Percentiles rank a stretch among this genome's conserved stretches.
Evolutionary conservation across 352 stramenopile genomes (phyloP).

Genomic region (Pythium coloratum): DNA sequence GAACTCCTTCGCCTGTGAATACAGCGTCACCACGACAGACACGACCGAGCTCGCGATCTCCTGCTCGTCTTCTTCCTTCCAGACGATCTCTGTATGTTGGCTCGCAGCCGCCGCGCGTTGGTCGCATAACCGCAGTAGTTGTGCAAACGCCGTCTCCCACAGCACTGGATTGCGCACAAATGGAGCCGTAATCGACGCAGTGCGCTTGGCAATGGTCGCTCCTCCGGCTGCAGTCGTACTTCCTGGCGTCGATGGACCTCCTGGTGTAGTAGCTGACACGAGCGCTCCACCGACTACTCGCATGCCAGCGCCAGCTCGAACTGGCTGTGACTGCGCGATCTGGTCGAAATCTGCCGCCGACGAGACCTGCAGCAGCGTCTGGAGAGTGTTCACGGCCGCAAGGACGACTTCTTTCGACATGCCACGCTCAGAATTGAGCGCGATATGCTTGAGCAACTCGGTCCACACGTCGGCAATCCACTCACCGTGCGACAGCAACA

Average conservation of each 20-base stretch:
- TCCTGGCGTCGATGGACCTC: conserved; percentile 22
- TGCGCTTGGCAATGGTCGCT: conserved; percentile 17
- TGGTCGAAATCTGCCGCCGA: conserved; percentile 72
- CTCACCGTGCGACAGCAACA: conserved; percentile 51
- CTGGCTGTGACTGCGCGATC: conserved; percentile 64
- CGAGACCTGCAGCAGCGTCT: conserved; percentile 82
- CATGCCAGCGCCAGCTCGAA: conserved; percentile 88
- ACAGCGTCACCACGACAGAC: conserved; percentile 71
- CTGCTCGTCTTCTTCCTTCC: conserved; percentile 76
- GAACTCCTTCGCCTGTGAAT: conserved; percentile 68
- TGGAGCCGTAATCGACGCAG: conserved; percentile 15
- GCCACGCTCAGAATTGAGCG: conserved; percentile 44
- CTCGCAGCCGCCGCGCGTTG: conserved; percentile 27
- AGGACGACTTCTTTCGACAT: conserved; percentile 83
- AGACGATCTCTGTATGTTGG: conserved; percentile 4
- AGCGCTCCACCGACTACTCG: conserved; percentile 87
- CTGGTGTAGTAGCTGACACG: conserved; percentile 36
- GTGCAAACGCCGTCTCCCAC: conserved; percentile 68
- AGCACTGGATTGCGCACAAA: conserved; percentile 52
- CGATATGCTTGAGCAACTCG: conserved; percentile 60
- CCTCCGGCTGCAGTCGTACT: conserved; percentile 12
- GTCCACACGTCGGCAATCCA: conserved; percentile 73
- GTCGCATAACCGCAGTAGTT: conserved; percentile 59
- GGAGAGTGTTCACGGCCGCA: conserved; percentile 68
- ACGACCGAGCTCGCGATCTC: conserved; percentile 82